A percentile compares a stretch with the other conserved stretches of the same genome.
Evolutionary conservation across 306 rosid genomes (phyloP).

Genomic region (Cajanus cajan): DNA sequence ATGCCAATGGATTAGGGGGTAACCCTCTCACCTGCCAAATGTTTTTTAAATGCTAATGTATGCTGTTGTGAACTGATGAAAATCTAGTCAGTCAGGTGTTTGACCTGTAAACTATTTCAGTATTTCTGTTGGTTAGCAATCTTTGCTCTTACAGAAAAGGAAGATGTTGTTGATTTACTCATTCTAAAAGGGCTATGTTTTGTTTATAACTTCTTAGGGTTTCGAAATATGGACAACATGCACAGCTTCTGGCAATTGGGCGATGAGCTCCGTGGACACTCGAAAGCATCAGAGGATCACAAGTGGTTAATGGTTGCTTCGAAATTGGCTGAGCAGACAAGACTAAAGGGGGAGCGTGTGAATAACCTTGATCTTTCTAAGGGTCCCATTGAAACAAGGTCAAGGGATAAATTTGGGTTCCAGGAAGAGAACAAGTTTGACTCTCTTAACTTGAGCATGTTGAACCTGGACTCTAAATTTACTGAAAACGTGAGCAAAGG

Average conservation of each 20-base stretch:
- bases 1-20: neutral
- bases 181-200: conserved; percentile 1
- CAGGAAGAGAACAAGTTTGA: conserved; percentile 96
- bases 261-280: conserved; percentile 95
- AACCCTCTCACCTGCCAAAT: neutral
- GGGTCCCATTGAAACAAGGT: conserved; percentile 65
- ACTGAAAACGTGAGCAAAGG: conserved; percentile 62
- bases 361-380: conserved; percentile 92
- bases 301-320: conserved; percentile 93
- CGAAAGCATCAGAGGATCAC: conserved; percentile 89
- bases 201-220: conserved; percentile 33
- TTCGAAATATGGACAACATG: conserved; percentile 70
- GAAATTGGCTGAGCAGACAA: conserved; percentile 93
- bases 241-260: conserved; percentile 96
- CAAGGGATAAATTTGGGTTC: conserved; percentile 75
- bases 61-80: neutral
- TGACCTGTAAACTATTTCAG: neutral
- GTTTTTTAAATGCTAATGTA: neutral
- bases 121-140: neutral
- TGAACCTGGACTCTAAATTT: conserved; percentile 69
- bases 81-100: neutral
- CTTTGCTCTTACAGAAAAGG: neutral
- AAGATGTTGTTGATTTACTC: neutral
- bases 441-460: conserved; percentile 71
- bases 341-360: conserved; percentile 81